Percentiles rank a stretch among this genome's conserved stretches.
Evolutionary conservation across 192 early-diverging fungal genomes (phyloP).

Genomic region (Rhizophagus sp.): DNA sequence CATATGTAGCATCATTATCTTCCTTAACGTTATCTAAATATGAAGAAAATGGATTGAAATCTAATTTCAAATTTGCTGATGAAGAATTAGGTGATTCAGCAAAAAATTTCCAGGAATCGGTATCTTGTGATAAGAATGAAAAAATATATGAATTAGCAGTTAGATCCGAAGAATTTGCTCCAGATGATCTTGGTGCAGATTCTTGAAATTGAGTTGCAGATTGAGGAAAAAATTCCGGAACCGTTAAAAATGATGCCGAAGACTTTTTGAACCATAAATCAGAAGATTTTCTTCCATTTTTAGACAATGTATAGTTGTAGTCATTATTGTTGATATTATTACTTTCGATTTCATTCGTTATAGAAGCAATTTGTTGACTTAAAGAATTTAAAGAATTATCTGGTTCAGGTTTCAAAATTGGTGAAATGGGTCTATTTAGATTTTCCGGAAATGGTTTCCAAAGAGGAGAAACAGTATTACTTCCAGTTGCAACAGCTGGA

Average conservation of each 20-base stretch:
- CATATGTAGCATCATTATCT: background rate
- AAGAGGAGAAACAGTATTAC: background rate
- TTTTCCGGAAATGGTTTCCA: background rate
- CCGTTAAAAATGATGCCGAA: background rate
- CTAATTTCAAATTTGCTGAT: conserved; percentile 1
- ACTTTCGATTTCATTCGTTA: background rate
- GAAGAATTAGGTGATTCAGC: background rate
- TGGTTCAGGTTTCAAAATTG: background rate
- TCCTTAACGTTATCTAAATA: conserved; percentile 1
- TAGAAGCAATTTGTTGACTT: background rate
- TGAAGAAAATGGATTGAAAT: background rate
- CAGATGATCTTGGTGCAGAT: background rate
- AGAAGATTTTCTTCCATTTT: background rate
- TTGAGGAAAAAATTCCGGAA: background rate
- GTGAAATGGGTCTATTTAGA: background rate
- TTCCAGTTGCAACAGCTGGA: background rate
- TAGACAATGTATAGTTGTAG: no score
- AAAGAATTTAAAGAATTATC: background rate
- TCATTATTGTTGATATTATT: background rate
- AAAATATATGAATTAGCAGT: background rate
- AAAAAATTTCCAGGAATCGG: background rate
- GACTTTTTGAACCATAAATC: background rate
- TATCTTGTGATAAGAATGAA: background rate
- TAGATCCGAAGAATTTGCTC: background rate
- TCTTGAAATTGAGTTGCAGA: background rate